A percentile compares a stretch with the other conserved stretches of the same genome.
These are phyloP conservation scores for Kalaharituber pfeilii DNA, from an alignment of 2,329 filamentous ascomycete genomes.

Conservation along the genomic window DNA sequence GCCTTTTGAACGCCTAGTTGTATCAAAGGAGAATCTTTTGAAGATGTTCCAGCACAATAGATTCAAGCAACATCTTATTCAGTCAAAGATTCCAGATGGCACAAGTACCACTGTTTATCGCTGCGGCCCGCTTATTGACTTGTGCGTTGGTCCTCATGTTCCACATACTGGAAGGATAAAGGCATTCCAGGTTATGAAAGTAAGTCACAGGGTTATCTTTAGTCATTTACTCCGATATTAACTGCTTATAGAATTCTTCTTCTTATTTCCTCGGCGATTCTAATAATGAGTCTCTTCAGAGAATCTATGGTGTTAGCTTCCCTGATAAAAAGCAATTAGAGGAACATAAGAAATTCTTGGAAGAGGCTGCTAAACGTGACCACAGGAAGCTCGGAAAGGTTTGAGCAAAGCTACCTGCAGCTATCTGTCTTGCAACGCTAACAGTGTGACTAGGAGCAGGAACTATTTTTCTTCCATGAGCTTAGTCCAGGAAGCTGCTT, in stretches of 20 bases:
- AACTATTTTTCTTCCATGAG: slow-evolving; percentile 94
- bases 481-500: slow-evolving; percentile 85
- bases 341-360: slow-evolving; percentile 85
- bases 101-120: slow-evolving; percentile 88
- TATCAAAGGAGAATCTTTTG: slow-evolving; percentile 77
- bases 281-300: slow-evolving; percentile 84
- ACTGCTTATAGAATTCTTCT: slow-evolving; percentile 41
- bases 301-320: slow-evolving; percentile 92
- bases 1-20: slow-evolving; percentile 71
- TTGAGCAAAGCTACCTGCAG: neutral
- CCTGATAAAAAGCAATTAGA: slow-evolving; percentile 90
- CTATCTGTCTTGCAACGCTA: too few relatives aligned
- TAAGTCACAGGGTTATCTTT: slow-evolving; percentile 21
- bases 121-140: slow-evolving; percentile 82
- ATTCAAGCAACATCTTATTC: slow-evolving; percentile 96
- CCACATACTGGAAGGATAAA: slow-evolving; percentile 87
- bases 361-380: slow-evolving; percentile 95
- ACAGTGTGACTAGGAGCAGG: slow-evolving; percentile 44
- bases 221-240: neutral
- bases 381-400: slow-evolving; percentile 73
- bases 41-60: slow-evolving; percentile 98
- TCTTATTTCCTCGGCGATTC: slow-evolving; percentile 92
- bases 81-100: slow-evolving; percentile 74
- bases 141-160: slow-evolving; percentile 89
- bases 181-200: slow-evolving; percentile 82